Evolutionary conservation across 352 stramenopile genomes (phyloP).

Genomic region (Globisporangium middletonii): DNA sequence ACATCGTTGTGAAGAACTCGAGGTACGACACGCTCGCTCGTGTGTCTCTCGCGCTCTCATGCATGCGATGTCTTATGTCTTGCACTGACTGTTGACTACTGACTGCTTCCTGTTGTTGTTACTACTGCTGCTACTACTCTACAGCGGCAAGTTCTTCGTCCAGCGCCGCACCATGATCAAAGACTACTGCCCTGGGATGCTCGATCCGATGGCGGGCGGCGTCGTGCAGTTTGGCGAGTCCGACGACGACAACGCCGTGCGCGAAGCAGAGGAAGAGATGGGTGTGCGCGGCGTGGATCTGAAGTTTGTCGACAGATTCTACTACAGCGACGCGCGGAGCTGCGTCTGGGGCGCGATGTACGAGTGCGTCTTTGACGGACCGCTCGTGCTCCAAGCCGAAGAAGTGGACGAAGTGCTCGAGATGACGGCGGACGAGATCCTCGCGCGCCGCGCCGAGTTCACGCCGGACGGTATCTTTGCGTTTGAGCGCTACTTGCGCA

Average conservation of each 20-base stretch:
- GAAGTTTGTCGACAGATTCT: slow-evolving; percentile 50
- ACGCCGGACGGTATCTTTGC: slow-evolving; percentile 79
- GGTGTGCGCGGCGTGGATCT: slow-evolving; percentile 58
- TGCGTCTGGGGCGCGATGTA: slow-evolving; percentile 76
- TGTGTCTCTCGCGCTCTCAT: too few species aligned
- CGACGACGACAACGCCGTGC: slow-evolving; percentile 55
- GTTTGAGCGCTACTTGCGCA: slow-evolving; percentile 60
- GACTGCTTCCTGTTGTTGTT: too few species aligned
- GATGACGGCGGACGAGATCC: slow-evolving; percentile 70
- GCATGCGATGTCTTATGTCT: too few species aligned
- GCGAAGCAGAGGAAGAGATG: slow-evolving; percentile 84
- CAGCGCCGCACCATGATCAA: slow-evolving; percentile 85
- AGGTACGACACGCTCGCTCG: slow-evolving; percentile 19
- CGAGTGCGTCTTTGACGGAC: slow-evolving; percentile 67
- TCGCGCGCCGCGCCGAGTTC: slow-evolving; percentile 51
- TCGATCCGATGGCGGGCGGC: slow-evolving; percentile 79
- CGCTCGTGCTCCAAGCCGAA: slow-evolving; percentile 56
- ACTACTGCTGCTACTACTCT: not conserved
- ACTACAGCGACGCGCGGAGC: slow-evolving; percentile 54
- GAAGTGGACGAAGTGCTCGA: slow-evolving; percentile 76
- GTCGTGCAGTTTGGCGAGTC: slow-evolving; percentile 76
- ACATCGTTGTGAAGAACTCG: slow-evolving; percentile 82
- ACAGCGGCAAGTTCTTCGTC: slow-evolving; percentile 74
- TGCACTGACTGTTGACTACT: too few species aligned
- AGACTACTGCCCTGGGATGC: slow-evolving; percentile 82